phyloP scores from a whole-genome alignment of 2,329 filamentous ascomycete species.

The Zymoseptoria crescenta region DNA sequence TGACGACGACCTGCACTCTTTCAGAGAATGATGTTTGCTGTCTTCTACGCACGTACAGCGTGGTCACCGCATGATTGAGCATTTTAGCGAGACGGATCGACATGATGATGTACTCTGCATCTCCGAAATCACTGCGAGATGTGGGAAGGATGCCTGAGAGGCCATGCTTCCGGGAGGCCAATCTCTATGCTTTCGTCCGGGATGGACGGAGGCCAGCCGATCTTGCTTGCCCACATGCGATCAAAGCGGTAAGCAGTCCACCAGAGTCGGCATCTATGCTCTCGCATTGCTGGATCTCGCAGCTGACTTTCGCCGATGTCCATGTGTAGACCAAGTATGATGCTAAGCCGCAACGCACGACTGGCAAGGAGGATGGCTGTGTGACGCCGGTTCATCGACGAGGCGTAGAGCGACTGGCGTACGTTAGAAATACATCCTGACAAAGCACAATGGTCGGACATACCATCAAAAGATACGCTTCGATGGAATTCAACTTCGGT shows the following conservation, averaged over 20 bases:
- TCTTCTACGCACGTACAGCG: constrained; percentile 25
- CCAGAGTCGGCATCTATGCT: constrained; percentile 30
- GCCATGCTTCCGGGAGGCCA: constrained; percentile 33
- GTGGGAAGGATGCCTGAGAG: constrained; percentile 15
- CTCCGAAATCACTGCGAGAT: constrained; percentile 27
- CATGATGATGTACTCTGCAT: constrained; percentile 32
- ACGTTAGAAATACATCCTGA: background rate
- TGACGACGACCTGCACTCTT: constrained; percentile 32
- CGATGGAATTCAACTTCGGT: constrained; percentile 38
- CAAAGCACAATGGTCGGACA: constrained; percentile 7
- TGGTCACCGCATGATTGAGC: constrained; percentile 21
- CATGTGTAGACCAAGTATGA: constrained; percentile 41
- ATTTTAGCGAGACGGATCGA: constrained; percentile 35
- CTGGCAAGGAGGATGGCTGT: constrained; percentile 39
- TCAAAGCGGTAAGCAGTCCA: constrained; percentile 31
- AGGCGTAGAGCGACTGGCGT: constrained; percentile 39
- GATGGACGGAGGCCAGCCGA: constrained; percentile 28
- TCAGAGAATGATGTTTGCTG: constrained; percentile 28
- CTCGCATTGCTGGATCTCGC: constrained; percentile 28
- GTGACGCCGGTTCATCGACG: constrained; percentile 39
- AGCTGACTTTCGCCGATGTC: constrained; percentile 36
- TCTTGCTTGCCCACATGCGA: constrained; percentile 29
- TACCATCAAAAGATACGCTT: constrained; percentile 39
- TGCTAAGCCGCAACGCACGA: constrained; percentile 37
- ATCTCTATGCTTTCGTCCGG: constrained; percentile 34